phyloP scores from a whole-genome alignment of 164 flowering plant species.

The Taxillus chinensis region DNA sequence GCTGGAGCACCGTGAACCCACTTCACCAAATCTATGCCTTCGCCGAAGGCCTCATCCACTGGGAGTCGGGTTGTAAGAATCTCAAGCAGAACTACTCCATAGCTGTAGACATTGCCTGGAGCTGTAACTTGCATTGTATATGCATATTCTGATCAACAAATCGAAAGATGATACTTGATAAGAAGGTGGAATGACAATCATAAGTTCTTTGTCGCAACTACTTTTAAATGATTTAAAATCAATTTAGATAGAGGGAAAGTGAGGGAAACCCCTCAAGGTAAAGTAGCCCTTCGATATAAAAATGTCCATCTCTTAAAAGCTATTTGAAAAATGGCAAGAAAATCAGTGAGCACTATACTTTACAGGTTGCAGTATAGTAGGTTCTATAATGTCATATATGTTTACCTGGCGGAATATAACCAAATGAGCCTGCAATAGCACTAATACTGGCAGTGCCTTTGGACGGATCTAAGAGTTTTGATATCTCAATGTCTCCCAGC shows the following conservation, averaged over 20 bases:
- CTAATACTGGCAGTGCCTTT: constrained; percentile 95
- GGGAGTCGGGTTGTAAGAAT: constrained; percentile 81
- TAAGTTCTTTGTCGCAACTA: too few species aligned
- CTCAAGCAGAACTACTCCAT: constrained; percentile 89
- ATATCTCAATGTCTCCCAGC: constrained; percentile 90
- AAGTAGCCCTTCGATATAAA: too few species aligned
- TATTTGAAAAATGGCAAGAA: too few species aligned
- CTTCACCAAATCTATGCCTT: constrained; percentile 94
- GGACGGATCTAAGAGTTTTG: constrained; percentile 90
- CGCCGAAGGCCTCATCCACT: constrained; percentile 88
- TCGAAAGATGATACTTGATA: neutral
- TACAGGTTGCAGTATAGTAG: too few species aligned
- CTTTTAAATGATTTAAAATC: too few species aligned
- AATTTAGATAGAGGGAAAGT: too few species aligned
- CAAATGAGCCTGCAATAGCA: constrained; percentile 98
- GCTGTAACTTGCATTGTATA: constrained; percentile 99
- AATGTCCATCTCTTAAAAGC: too few species aligned
- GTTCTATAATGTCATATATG: too few species aligned
- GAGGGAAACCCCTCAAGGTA: too few species aligned
- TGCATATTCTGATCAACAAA: constrained; percentile 68
- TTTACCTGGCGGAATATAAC: constrained; percentile 97
- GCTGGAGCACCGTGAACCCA: constrained; percentile 89
- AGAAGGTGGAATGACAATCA: too few species aligned
- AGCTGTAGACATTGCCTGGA: constrained; percentile 97
- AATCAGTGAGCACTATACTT: too few species aligned